Evolutionary conservation across 208 protist species (phyloP).

Genomic region (Vickermania spadyakhi): DNA sequence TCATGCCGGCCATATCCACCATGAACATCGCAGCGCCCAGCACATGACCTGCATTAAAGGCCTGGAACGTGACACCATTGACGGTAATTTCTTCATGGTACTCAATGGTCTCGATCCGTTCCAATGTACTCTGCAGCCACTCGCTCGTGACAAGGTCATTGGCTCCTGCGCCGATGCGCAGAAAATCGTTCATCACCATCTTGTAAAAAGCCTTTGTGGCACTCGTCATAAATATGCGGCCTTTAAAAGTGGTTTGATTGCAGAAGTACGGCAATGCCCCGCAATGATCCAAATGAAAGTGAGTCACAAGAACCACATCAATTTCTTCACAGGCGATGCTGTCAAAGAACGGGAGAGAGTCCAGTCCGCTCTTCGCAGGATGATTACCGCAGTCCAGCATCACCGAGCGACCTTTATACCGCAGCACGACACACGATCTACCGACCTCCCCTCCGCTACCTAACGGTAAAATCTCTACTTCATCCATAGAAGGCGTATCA

Average conservation of each 20-base stretch:
- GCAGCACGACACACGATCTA: slow-evolving; percentile 94
- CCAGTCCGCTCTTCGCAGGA: slow-evolving; percentile 92
- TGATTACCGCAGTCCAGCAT: slow-evolving; percentile 99
- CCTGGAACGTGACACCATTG: slow-evolving; percentile 96
- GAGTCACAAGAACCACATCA: slow-evolving; percentile 94
- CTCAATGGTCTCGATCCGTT: slow-evolving; percentile 96
- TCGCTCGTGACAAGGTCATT: slow-evolving; percentile 90
- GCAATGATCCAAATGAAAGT: slow-evolving; percentile 98
- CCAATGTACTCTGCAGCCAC: slow-evolving; percentile 91
- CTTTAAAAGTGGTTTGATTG: slow-evolving; percentile 94
- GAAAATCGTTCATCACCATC: slow-evolving; percentile 96
- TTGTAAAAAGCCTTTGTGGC: slow-evolving; percentile 96
- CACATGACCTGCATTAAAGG: slow-evolving; percentile 97
- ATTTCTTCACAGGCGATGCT: slow-evolving; percentile 88
- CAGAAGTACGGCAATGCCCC: slow-evolving; percentile 95
- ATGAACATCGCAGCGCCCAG: slow-evolving; percentile 98
- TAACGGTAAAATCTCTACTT: slow-evolving; percentile 94
- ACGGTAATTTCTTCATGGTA: slow-evolving; percentile 95
- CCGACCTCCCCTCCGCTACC: slow-evolving; percentile 97
- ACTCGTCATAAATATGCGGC: slow-evolving; percentile 96
- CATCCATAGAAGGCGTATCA: slow-evolving; percentile 20
- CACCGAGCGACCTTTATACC: slow-evolving; percentile 94
- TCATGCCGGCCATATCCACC: slow-evolving; percentile 96
- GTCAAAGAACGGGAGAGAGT: slow-evolving; percentile 97
- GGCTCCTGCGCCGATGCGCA: slow-evolving; percentile 84